These are phyloP conservation scores for Lathyrus sativus DNA, from an alignment of 306 rosid genomes.

Conservation along the genomic window DNA sequence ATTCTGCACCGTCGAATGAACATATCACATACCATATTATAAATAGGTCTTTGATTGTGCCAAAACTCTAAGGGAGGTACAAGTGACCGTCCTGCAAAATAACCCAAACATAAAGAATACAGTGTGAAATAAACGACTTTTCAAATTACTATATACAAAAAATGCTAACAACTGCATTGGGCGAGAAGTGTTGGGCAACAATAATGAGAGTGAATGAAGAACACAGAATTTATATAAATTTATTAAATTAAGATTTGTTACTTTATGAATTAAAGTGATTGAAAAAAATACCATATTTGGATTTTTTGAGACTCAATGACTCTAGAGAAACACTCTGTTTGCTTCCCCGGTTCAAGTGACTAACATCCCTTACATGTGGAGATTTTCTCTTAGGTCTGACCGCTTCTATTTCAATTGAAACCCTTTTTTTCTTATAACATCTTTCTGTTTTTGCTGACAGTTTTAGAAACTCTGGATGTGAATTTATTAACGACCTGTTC, in stretches of 20 bases:
- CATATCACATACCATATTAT: constrained; percentile 57
- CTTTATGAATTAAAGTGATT: no score
- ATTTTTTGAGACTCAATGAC: constrained; percentile 50
- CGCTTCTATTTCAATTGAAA: neutral
- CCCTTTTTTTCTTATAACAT: constrained; percentile 23
- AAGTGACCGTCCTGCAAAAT: constrained; percentile 66
- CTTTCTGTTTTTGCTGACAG: constrained; percentile 23
- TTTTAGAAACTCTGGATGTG: constrained; percentile 30
- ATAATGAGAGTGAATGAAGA: no score
- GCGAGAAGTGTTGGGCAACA: no score
- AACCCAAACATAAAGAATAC: constrained; percentile 1
- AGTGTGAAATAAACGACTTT: no score
- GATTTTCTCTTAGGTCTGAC: constrained; percentile 28
- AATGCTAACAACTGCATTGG: no score
- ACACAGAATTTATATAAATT: no score
- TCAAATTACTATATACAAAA: no score
- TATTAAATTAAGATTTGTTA: no score
- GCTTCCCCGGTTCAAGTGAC: constrained; percentile 3
- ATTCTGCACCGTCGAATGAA: constrained; percentile 4
- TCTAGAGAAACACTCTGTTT: constrained; percentile 47
- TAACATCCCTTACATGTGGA: constrained; percentile 16
- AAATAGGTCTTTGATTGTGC: constrained; percentile 77
- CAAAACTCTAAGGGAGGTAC: constrained; percentile 77
- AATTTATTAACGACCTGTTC: constrained; percentile 23
- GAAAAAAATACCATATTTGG: constrained; percentile 58